Evolutionary conservation across 345 rosid species (phyloP), one percentile per base, ranked within the genome.

Genomic region (Isatis tinctoria): DNA sequence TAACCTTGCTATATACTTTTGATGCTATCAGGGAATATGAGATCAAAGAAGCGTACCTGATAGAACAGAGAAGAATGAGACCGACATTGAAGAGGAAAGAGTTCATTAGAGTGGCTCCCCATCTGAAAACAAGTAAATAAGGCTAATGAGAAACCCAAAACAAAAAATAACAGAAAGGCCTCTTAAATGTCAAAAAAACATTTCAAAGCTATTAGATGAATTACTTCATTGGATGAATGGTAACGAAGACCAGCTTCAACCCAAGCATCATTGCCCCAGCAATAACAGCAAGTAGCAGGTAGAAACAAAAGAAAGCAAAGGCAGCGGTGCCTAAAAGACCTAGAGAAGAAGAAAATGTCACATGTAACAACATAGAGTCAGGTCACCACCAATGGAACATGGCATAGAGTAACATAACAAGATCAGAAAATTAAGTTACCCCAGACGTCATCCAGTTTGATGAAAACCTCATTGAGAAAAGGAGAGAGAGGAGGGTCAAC

Each of bases 231-330:
- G 98, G 97, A 83, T 91, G 98, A 64, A 94, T 91, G 2, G 97
- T 90, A 26, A 91, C 75, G 84, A 91, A 91, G 70, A 91, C 86
- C 75, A 94, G 79, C 88, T 90, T 87, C 81, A 91, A 87, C n/a
- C 97, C 97, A 84, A 94, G 85, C 96, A 94, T 88, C 97, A 90
- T 91, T 67, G 97, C 96, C 65, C 98, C 98, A 58, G 98, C 97
- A 73, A 94, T 84, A 71, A 94, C 96, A 35, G 96, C 93, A 70
- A 94, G 94, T 58, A 94, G 84, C 32, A 91, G 95, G 82, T 91
- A 94, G 82, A 94, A 90, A 83, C 98, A 94, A 86, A 94, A 94
- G 81, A 94, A 89, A 32, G 98, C 96, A 80, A 94, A 94, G 22
- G 98, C 98, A 24, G 69, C 91, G 2, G 98, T 91, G 67, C 98